Conservation (phyloP, 805 yeast species). For the Hanseniaspora mollemarum region DNA sequence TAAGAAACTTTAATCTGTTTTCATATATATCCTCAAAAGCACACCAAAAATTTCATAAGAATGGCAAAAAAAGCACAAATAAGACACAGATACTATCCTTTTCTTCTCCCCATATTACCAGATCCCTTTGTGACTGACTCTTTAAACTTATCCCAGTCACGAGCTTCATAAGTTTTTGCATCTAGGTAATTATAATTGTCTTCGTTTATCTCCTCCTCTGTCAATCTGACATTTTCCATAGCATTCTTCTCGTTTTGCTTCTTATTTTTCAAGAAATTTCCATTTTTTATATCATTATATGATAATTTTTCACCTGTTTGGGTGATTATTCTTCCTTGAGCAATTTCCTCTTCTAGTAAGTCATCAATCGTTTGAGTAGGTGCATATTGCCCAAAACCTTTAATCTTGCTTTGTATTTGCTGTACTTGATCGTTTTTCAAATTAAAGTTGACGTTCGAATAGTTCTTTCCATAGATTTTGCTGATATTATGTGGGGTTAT, state of each 20-base stretch:
- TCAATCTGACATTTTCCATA: slow-evolving; percentile 32
- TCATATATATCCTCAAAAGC: neutral
- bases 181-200: slow-evolving; percentile 53
- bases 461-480: slow-evolving; percentile 41
- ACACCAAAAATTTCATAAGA: neutral
- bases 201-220: slow-evolving; percentile 41
- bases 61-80: neutral
- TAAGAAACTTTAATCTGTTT: too few relatives aligned
- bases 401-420: slow-evolving; percentile 52
- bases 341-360: slow-evolving; percentile 71
- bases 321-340: slow-evolving; percentile 66
- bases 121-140: slow-evolving; percentile 79
- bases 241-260: slow-evolving; percentile 29
- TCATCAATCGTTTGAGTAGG: slow-evolving; percentile 96
- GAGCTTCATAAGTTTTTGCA: slow-evolving; percentile 55
- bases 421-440: slow-evolving; percentile 24
- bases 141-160: slow-evolving; percentile 89
- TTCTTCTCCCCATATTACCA: slow-evolving; percentile 70
- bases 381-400: slow-evolving; percentile 81
- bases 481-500: slow-evolving; percentile 8
- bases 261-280: slow-evolving; percentile 23
- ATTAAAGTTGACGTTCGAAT: slow-evolving; percentile 12
- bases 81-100: neutral
- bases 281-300: slow-evolving; percentile 16
- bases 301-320: slow-evolving; percentile 31